Evolutionary conservation across 2,329 filamentous ascomycete species (phyloP).

Genomic region (Pseudocercospora musae): DNA sequence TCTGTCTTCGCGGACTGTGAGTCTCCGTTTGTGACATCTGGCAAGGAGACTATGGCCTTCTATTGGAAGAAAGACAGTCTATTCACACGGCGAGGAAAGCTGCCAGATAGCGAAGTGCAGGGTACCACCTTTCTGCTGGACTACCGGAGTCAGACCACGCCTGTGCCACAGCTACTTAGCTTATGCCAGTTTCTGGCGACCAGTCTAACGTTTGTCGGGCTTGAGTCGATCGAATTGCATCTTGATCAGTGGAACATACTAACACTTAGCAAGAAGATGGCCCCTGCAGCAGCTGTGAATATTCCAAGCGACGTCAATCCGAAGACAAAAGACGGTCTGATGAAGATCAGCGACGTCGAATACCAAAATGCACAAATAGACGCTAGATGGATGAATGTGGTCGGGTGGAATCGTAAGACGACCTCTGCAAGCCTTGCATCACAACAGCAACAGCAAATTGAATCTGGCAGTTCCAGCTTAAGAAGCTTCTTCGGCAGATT

Average conservation of each 20-base stretch:
- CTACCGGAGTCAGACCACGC: conserved; percentile 83
- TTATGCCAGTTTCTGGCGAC: conserved; percentile 91
- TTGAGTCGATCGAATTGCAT: conserved; percentile 84
- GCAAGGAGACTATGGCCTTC: conserved; percentile 91
- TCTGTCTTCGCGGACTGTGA: conserved; percentile 98
- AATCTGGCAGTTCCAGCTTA: conserved; percentile 41
- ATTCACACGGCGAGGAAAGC: conserved; percentile 80
- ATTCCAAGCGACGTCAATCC: conserved; percentile 78
- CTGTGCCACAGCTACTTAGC: conserved; percentile 79
- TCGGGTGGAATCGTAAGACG: conserved; percentile 69
- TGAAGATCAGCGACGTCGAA: conserved; percentile 79
- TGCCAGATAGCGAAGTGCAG: conserved; percentile 51
- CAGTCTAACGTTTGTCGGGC: conserved; percentile 89
- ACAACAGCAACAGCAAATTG: conserved; percentile 48
- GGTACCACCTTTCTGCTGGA: conserved; percentile 93
- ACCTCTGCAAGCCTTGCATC: conserved; percentile 16
- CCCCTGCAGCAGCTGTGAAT: conserved; percentile 67
- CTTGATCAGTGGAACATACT: conserved; percentile 84
- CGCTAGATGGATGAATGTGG: conserved; percentile 79
- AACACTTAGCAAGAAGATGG: conserved; percentile 77
- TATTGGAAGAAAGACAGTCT: conserved; percentile 99
- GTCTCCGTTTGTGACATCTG: conserved; percentile 93
- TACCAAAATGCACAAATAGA: conserved; percentile 89
- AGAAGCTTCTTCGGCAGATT: conserved; percentile 77
- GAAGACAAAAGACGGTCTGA: conserved; percentile 79